Base-by-base conservation (phyloP, 108 stramenopile genomes). In the Nitzschia sp. region DNA sequence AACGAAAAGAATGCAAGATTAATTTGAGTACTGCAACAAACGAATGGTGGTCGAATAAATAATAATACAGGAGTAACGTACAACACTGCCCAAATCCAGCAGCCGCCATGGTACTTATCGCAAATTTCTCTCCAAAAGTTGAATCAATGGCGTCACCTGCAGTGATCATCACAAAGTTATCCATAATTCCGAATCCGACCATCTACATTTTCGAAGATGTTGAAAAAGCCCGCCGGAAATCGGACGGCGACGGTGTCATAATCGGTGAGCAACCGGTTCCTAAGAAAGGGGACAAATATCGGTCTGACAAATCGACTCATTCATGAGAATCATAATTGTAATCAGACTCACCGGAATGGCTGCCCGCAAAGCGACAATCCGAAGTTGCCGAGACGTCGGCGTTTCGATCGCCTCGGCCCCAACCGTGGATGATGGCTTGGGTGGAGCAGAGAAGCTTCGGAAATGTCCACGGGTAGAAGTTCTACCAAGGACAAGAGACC, bases 111-210 rank as follows among this genome's bases (percentile, higher is more conserved):
- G 95, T 96, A 0, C 91, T 84, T 19, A 94, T 77, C 0, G 91
- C 93, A 13, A 96, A 71, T 15, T 74, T 61, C 0, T 90, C 91
- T 32, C 95, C 95, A 52, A 96, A 74, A 11, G 82, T 75, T 1
- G 60, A 58, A 70, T 96, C 95, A 55, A 93, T 92, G 33, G 76
- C 57, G 17, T 93, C 91, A 30, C 95, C 95, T 15, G 93, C 93
- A 21, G 81, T 84, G 53, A 96, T 87, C 95, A 96, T 96, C 2
- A 71, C 69, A 88, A 89, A 34, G 69, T 93, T 96, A 69, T 96
- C 95, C 86, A 89, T 92, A 55, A 96, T 81, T 23, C 92, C 92
- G 59, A 93, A 93, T 16, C 92, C 92, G 62, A 89, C 53, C 84
- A 86, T 89, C n/a, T n/a, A n/a, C n/a, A n/a, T n/a, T n/a, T n/a